Base-by-base conservation (phyloP, 2,329 filamentous ascomycete species). In the Beauveria pseudobassiana region DNA sequence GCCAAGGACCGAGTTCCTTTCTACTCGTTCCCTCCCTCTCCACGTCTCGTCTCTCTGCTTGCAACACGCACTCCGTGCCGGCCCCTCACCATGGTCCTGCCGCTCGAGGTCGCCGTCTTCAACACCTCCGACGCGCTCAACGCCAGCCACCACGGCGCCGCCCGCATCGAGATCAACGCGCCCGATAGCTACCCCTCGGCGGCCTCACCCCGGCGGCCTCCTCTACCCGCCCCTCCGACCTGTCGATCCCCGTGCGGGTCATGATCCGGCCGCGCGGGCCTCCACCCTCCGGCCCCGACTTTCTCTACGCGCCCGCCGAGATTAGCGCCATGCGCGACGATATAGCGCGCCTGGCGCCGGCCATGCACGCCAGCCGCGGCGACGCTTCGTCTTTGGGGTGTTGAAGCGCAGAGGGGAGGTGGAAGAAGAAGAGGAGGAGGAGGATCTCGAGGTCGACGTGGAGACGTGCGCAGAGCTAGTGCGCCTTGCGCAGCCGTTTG, bases 331-430 rank as follows among this genome's bases (percentile, higher is more conserved):
- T 86, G 82, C 65, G 66, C 46, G 59, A 64, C 2, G 66, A 71
- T 8, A 77, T 85, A 10, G 52, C 18, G 0, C 63, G 51, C 0
- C 77, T 83, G 67, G 75, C 73, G 53, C 65, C 66, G 0, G 67
- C 73, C 3, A 67, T 85, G 58, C 66, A 74, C 28, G 64, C 70
- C 0, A 64, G 66, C 1, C 72, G 74, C 16, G 81, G 80, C 4
- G 83, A 85, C 64, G 81, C 1, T 85, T 86, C 65, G 82, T 86
- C 8, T 83, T 85, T 65, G 82, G 82, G 5, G 70, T 81, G 2
- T 64, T 85, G 14, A 63, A 59, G 40, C 57, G 63, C 24, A 50
- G 59, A 22, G 42, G 45, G 3, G 65, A 55, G 3, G 52, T 50
- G 3, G 5, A 24, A 54, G 12, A 49, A 30, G 50, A 62, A 2